phyloP scores from a whole-genome alignment of 805 yeast genomes.

The Yamadazyma nakazawae region DNA sequence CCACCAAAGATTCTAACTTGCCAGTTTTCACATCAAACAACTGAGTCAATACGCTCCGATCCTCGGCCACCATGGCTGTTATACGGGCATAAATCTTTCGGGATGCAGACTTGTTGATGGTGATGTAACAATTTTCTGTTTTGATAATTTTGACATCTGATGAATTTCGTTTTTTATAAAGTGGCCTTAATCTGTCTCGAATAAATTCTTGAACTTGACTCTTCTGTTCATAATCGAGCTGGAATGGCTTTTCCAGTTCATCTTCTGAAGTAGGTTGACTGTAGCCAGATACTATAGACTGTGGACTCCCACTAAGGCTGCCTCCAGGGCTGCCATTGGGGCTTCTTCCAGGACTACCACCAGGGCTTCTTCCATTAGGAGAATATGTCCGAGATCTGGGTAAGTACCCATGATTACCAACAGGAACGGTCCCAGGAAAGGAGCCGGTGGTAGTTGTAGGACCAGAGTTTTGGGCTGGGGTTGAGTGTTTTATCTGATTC shows the following conservation, averaged over 20 bases:
- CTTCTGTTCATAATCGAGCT: constrained; percentile 45
- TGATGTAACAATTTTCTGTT: constrained; percentile 47
- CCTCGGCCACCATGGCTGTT: constrained; percentile 12
- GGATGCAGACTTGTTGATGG: constrained; percentile 60
- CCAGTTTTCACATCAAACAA: constrained; percentile 18
- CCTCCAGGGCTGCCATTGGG: background rate
- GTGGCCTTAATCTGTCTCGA: constrained; percentile 48
- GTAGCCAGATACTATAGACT: constrained; percentile 7
- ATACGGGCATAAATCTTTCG: constrained; percentile 49
- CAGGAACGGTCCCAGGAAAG: background rate
- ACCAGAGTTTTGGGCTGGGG: background rate
- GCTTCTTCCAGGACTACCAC: too few relatives aligned
- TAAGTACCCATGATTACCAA: background rate
- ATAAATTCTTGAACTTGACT: constrained; percentile 54
- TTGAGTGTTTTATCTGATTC: constrained; percentile 11
- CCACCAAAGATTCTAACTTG: constrained; percentile 21
- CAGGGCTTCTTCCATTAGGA: background rate
- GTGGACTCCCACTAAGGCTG: constrained; percentile 11
- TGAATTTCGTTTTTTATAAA: constrained; percentile 34
- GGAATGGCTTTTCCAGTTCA: constrained; percentile 7
- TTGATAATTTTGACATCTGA: constrained; percentile 24
- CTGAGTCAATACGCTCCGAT: constrained; percentile 10
- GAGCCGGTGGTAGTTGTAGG: too few relatives aligned
- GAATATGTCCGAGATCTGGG: background rate
- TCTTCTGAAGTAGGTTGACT: constrained; percentile 10